Evolutionary conservation across 495 filamentous ascomycete genomes (phyloP).

Genomic region (Tuber aestivum): DNA sequence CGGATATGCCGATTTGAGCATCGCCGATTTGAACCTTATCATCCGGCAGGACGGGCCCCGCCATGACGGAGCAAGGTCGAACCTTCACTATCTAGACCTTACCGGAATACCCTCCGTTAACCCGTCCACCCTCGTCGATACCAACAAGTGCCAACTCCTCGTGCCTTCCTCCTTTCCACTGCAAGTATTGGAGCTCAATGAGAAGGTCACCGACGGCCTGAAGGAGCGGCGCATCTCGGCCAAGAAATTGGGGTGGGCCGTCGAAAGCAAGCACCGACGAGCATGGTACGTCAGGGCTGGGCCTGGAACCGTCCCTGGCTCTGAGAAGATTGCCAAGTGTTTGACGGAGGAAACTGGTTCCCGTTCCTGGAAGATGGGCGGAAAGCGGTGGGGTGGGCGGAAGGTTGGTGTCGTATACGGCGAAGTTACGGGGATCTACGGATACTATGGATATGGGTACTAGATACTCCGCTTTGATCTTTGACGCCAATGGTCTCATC

Average conservation of each 20-base stretch:
- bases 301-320: constrained; percentile 44
- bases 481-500: neutral
- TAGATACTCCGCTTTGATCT: constrained; percentile 11
- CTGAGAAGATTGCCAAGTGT: constrained; percentile 43
- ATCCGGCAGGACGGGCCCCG: constrained; percentile 46
- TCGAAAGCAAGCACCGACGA: constrained; percentile 57
- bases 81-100: constrained; percentile 73
- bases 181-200: constrained; percentile 70
- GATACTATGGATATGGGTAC: constrained; percentile 68
- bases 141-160: constrained; percentile 55
- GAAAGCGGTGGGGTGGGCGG: constrained; percentile 79
- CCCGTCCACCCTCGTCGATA: constrained; percentile 54
- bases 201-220: constrained; percentile 62
- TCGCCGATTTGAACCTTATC: constrained; percentile 58
- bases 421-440: constrained; percentile 81
- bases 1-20: constrained; percentile 59
- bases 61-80: constrained; percentile 53
- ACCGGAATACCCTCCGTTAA: constrained; percentile 55
- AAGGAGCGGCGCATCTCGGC: constrained; percentile 48
- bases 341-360: constrained; percentile 49
- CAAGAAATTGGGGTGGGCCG: constrained; percentile 59
- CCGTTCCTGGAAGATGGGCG: constrained; percentile 80
- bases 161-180: constrained; percentile 60
- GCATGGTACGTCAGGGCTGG: constrained; percentile 63
- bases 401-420: constrained; percentile 73